These are phyloP conservation scores for Dioszegia aurantiaca DNA, from an alignment of 768 basidiomycete species.

Conservation along the genomic window DNA sequence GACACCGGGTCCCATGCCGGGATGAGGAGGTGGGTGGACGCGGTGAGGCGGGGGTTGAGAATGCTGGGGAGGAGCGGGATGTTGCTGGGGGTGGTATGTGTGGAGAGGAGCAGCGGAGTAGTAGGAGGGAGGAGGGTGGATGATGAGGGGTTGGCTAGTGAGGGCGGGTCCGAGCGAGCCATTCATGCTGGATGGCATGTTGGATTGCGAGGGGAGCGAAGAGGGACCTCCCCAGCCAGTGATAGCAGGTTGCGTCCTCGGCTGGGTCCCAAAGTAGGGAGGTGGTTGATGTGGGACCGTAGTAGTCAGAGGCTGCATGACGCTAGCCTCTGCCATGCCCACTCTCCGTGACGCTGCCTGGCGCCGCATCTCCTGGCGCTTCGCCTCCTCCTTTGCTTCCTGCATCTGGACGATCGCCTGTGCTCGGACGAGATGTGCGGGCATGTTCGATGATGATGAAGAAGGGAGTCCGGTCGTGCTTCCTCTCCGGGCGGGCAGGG, in stretches of 20 bases:
- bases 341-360: slow-evolving; percentile 28
- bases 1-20: slow-evolving; percentile 19
- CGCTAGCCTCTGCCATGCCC: slow-evolving; percentile 37
- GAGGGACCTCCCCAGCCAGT: slow-evolving; percentile 43
- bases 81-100: slow-evolving; percentile 10
- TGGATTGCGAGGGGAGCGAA: slow-evolving; percentile 8
- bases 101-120: slow-evolving; percentile 17
- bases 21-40: slow-evolving; percentile 42
- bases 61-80: slow-evolving; percentile 2
- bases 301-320: slow-evolving; percentile 27
- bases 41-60: slow-evolving; percentile 16
- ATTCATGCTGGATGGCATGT: slow-evolving; percentile 2
- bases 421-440: slow-evolving; percentile 36
- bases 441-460: slow-evolving; percentile 6
- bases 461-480: slow-evolving; percentile 8
- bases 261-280: not conserved
- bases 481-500: slow-evolving; percentile 26
- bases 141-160: slow-evolving; percentile 31
- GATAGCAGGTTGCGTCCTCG: slow-evolving; percentile 22
- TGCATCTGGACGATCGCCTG: slow-evolving; percentile 39
- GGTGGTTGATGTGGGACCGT: not conserved
- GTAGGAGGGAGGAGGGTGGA: slow-evolving; percentile 37
- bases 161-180: slow-evolving; percentile 18
- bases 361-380: slow-evolving; percentile 24
- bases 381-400: slow-evolving; percentile 29